Evolutionary conservation across 2,329 filamentous ascomycete genomes (phyloP).

Genomic region (Penicillium sp.): DNA sequence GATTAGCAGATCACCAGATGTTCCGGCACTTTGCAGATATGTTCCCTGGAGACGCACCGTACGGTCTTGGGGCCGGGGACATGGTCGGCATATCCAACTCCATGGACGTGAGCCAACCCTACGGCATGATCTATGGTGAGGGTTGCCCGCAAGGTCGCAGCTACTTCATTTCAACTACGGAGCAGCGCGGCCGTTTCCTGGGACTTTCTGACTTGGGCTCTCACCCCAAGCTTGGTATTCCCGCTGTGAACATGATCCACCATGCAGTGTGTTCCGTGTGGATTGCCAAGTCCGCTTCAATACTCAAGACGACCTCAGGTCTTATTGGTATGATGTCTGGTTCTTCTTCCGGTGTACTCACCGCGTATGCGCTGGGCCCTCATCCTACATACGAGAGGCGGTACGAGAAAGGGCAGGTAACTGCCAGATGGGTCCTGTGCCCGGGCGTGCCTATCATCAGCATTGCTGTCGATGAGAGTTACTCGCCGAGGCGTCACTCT

Average conservation of each 20-base stretch:
- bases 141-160: constrained; percentile 79
- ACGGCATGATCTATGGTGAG: constrained; percentile 81
- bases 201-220: constrained; percentile 60
- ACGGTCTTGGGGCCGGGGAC: constrained; percentile 76
- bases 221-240: constrained; percentile 70
- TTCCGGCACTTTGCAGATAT: constrained; percentile 78
- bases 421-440: constrained; percentile 84
- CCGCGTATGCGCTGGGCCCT: constrained; percentile 73
- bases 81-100: constrained; percentile 75
- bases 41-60: constrained; percentile 70
- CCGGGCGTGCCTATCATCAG: constrained; percentile 90
- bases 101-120: constrained; percentile 86
- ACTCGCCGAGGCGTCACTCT: constrained; percentile 68
- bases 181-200: constrained; percentile 76
- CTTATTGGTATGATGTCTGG: constrained; percentile 80
- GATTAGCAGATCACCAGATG: constrained; percentile 70
- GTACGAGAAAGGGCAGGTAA: constrained; percentile 73
- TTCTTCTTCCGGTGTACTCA: constrained; percentile 79
- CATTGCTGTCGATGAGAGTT: constrained; percentile 80
- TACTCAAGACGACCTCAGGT: constrained; percentile 72
- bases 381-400: constrained; percentile 61
- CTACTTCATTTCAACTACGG: constrained; percentile 73
- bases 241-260: constrained; percentile 66
- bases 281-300: constrained; percentile 78
- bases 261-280: constrained; percentile 79